phyloP scores from a whole-genome alignment of 78 protist genomes.

The Anaeramoeba flamelloides region DNA sequence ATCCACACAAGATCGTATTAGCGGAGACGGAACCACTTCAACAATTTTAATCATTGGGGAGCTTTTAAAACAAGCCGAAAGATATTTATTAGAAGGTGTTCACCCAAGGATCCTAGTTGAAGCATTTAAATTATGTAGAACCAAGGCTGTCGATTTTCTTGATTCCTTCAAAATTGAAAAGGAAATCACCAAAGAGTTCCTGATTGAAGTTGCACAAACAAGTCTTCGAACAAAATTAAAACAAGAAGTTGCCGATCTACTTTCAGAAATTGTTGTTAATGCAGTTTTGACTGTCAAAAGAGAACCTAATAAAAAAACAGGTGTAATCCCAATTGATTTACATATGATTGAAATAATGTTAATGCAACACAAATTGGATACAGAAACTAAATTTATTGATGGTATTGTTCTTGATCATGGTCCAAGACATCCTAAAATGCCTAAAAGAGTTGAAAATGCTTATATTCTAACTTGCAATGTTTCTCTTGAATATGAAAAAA shows the following conservation, averaged over 20 bases:
- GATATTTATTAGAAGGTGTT: constrained; percentile 66
- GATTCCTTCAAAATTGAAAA: constrained; percentile 1
- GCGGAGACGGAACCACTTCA: constrained; percentile 98
- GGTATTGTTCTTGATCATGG: constrained; percentile 99
- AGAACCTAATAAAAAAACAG: too few species aligned
- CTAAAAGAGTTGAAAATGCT: constrained; percentile 49
- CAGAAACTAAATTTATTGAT: constrained; percentile 39
- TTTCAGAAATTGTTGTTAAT: constrained; percentile 76
- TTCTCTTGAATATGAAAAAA: constrained; percentile 91
- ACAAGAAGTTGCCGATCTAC: constrained; percentile 49
- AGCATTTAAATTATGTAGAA: constrained; percentile 83
- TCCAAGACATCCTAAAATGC: constrained; percentile 95
- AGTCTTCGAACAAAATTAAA: constrained; percentile 83
- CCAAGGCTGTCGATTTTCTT: constrained; percentile 39
- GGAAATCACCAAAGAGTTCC: too few species aligned
- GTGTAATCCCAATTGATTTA: constrained; percentile 81
- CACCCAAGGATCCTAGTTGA: constrained; percentile 93
- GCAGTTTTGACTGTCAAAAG: constrained; percentile 59
- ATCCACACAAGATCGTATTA: constrained; percentile 94
- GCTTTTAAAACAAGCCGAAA: constrained; percentile 72
- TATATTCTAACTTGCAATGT: constrained; percentile 71
- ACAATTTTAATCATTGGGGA: constrained; percentile 91
- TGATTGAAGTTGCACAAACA: constrained; percentile 69
- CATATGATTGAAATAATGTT: constrained; percentile 95
- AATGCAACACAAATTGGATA: constrained; percentile 74